These are phyloP conservation scores for Hermanozyma aechmeae DNA, from an alignment of 805 yeast species.

Conservation along the genomic window DNA sequence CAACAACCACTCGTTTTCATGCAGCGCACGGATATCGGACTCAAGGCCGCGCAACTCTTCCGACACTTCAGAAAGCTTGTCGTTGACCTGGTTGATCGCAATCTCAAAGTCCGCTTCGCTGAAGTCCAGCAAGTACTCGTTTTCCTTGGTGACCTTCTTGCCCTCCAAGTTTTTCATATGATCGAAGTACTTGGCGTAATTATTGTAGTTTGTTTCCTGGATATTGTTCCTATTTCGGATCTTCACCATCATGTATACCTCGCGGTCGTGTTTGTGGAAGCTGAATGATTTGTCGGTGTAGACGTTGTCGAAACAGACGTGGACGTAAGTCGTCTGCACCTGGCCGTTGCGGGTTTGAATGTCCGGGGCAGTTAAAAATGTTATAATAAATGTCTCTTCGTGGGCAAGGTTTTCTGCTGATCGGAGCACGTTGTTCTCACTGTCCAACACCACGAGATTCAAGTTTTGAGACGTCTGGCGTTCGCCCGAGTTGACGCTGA, in stretches of 20 bases:
- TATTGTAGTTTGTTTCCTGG: conserved; percentile 25
- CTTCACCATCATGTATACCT: conserved; percentile 24
- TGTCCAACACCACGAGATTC: conserved; percentile 28
- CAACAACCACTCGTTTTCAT: conserved; percentile 23
- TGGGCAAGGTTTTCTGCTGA: conserved; percentile 18
- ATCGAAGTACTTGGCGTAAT: conserved; percentile 25
- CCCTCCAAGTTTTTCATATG: conserved; percentile 4
- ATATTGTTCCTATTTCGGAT: conserved; percentile 26
- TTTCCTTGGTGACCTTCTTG: conserved; percentile 3
- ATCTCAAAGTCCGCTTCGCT: conserved; percentile 24
- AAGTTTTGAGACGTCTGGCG: conserved; percentile 22
- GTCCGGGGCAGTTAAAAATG: no score
- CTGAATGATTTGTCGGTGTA: conserved; percentile 35
- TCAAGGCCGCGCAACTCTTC: conserved; percentile 22
- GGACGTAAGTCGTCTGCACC: conserved; percentile 12
- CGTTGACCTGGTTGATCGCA: conserved; percentile 18
- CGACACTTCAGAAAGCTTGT: conserved; percentile 21
- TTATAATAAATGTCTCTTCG: conserved; percentile 26
- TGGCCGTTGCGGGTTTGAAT: no score
- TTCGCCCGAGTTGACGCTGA: conserved; percentile 22
- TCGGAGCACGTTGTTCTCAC: conserved; percentile 26
- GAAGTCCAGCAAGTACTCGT: conserved; percentile 9
- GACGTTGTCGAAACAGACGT: conserved; percentile 34
- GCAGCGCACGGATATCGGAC: conserved; percentile 15
- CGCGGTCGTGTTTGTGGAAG: conserved; percentile 21